Evolutionary conservation across 2,329 filamentous ascomycete genomes (phyloP), one percentile per base, ranked within the genome.

Genomic region (Paracoccidioides lutzii): DNA sequence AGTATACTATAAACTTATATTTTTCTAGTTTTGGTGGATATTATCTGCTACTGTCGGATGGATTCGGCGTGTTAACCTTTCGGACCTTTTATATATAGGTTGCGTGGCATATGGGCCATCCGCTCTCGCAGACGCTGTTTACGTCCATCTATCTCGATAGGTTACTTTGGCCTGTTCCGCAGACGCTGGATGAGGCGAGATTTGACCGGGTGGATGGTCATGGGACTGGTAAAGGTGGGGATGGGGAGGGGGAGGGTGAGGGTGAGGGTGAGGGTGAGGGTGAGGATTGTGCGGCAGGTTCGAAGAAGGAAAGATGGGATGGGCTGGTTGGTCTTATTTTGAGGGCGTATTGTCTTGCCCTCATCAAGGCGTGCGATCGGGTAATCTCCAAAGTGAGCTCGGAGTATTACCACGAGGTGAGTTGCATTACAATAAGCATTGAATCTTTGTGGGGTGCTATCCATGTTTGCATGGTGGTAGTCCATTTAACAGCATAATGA

Each of bases 31-130:
- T 22, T 22, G 22, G 22, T 22, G 22, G 22, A 22, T 22, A 22
- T 22, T 22, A 22, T 22, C 22, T 22, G 22, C 22, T 22, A 22
- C 22, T 1, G 22, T 22, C 22, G 22, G 22, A 22, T 15, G 42
- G 42, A n/a, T 44, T 3, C n/a, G 42, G 15, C 10, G 22, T 28
- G 28, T 46, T 46, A 28, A 46, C 33, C 28, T 32, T 7, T 46
- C 12, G 44, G 12, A 33, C n/a, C 5, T 6, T 46, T 14, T 32
- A 6, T 52, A 22, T 57, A 46, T 65, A 93, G 85, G 94, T 95
- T 81, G 88, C 90, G 59, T 98, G 94, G 90, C 90, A 97, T 68
- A 82, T 88, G 63, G 93, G 94, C n/a, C 90, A 95, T 66, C 90
- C 93, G 1, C 79, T 98, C 7, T 94, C 91, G 1, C 93, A 97